These are phyloP conservation scores for Aureobasidium sp. DNA, from an alignment of 2,329 filamentous ascomycete species.

Conservation along the genomic window DNA sequence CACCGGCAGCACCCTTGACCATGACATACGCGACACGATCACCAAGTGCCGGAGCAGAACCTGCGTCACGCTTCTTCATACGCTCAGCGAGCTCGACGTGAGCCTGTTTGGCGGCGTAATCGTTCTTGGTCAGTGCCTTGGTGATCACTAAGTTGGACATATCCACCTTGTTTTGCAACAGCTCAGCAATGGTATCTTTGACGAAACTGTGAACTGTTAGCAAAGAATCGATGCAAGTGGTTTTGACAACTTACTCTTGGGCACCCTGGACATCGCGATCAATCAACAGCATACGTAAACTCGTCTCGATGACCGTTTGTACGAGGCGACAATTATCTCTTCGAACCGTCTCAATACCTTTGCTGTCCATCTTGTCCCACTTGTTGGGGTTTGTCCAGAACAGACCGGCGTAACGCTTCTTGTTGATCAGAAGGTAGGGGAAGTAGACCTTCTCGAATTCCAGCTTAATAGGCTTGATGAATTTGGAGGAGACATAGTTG, in stretches of 20 bases:
- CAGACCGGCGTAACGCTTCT: constrained; percentile 96
- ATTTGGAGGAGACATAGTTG: constrained; percentile 80
- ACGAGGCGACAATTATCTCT: constrained; percentile 94
- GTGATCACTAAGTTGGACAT: constrained; percentile 99
- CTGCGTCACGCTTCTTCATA: constrained; percentile 94
- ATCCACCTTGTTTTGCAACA: constrained; percentile 95
- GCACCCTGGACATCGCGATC: constrained; percentile 85
- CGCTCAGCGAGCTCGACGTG: constrained; percentile 92
- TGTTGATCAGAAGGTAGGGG: constrained; percentile 97
- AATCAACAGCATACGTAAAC: constrained; percentile 89
- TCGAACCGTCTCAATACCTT: constrained; percentile 96
- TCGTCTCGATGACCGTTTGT: constrained; percentile 95
- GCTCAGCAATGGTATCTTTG: constrained; percentile 88
- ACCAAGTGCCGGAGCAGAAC: constrained; percentile 84
- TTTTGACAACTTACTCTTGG: constrained; percentile 65
- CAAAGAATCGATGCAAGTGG: neutral
- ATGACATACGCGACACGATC: constrained; percentile 99
- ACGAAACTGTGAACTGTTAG: constrained; percentile 64
- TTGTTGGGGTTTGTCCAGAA: constrained; percentile 95
- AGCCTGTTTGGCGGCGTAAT: constrained; percentile 87
- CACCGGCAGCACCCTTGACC: constrained; percentile 79
- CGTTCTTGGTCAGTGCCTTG: constrained; percentile 85
- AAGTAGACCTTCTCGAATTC: constrained; percentile 99
- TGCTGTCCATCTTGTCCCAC: constrained; percentile 99
- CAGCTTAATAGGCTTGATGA: constrained; percentile 93